phyloP scores from a whole-genome alignment of 148 eudicot species.

The Silene uniflora region DNA sequence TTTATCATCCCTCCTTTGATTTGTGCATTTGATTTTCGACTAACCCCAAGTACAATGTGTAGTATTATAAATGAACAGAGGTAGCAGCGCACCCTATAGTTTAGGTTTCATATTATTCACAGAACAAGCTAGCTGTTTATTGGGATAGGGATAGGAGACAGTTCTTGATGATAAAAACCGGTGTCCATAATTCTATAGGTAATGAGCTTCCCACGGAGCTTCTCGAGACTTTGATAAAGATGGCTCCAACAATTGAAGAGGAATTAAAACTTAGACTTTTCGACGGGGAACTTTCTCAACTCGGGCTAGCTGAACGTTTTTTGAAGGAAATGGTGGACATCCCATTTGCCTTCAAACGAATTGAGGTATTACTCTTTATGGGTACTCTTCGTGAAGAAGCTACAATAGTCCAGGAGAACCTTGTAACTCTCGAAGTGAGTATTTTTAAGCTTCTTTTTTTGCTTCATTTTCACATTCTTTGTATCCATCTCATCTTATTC shows the following conservation, averaged over 20 bases:
- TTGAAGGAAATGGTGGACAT: conserved; percentile 63
- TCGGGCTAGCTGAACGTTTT: conserved; percentile 82
- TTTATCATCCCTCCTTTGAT: not conserved
- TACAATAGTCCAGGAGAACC: conserved; percentile 42
- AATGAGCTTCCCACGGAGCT: conserved; percentile 76
- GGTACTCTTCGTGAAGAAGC: conserved; percentile 61
- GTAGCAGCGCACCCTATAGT: no score
- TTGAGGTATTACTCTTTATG: conserved; percentile 65
- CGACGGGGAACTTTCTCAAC: conserved; percentile 54
- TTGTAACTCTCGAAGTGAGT: conserved; percentile 57
- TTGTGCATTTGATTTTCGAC: no score
- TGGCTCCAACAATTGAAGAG: conserved; percentile 82
- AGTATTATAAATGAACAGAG: no score
- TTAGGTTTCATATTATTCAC: no score
- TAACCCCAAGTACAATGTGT: no score
- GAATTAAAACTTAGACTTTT: conserved; percentile 66
- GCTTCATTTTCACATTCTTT: not conserved
- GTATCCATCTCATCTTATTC: conserved; percentile 7
- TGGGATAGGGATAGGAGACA: no score
- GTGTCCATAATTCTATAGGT: conserved; percentile 9
- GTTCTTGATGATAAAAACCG: no score
- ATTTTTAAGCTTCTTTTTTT: not conserved
- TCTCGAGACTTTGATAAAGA: conserved; percentile 61
- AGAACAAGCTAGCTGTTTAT: no score
- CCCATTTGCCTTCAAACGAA: conserved; percentile 63